phyloP scores from a whole-genome alignment of 768 basidiomycete genomes.

The Trametes meyenii region DNA sequence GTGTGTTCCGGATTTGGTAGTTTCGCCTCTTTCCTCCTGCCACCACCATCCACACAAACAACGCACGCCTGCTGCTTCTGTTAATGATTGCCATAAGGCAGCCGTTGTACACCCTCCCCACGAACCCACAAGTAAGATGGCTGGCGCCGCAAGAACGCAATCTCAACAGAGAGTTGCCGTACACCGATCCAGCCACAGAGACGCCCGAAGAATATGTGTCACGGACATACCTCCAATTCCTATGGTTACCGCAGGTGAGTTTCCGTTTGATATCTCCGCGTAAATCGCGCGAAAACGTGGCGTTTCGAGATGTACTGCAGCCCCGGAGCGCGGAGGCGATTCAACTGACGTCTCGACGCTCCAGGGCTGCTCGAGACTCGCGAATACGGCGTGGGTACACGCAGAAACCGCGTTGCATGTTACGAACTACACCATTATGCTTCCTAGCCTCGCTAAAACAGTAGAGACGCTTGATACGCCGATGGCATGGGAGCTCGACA shows the following conservation, averaged over 20 bases:
- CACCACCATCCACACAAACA: not conserved
- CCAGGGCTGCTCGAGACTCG: constrained; percentile 14
- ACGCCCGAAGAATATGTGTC: constrained; percentile 58
- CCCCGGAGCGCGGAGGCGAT: constrained; percentile 11
- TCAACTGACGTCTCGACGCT: constrained; percentile 3
- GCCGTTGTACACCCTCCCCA: constrained; percentile 18
- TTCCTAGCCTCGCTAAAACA: no score
- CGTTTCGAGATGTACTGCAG: not conserved
- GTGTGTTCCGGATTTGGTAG: constrained; percentile 1
- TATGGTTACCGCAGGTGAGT: constrained; percentile 76
- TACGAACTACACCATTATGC: no score
- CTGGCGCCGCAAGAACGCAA: constrained; percentile 60
- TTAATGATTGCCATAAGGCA: constrained; percentile 9
- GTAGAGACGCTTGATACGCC: no score
- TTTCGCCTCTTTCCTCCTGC: constrained; percentile 3
- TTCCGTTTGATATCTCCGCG: constrained; percentile 16
- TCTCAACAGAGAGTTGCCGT: constrained; percentile 59
- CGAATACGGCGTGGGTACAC: constrained; percentile 16
- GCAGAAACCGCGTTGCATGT: not conserved
- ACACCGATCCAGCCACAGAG: constrained; percentile 43
- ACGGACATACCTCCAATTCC: constrained; percentile 72
- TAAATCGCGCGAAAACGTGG: not conserved
- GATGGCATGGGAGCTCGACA: no score
- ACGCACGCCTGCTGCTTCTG: not conserved
- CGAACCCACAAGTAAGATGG: constrained; percentile 46